A percentile compares a stretch with the other conserved stretches of the same genome.
Evolutionary conservation across 306 rosid genomes (phyloP).

Genomic region (Corylus avellana): DNA sequence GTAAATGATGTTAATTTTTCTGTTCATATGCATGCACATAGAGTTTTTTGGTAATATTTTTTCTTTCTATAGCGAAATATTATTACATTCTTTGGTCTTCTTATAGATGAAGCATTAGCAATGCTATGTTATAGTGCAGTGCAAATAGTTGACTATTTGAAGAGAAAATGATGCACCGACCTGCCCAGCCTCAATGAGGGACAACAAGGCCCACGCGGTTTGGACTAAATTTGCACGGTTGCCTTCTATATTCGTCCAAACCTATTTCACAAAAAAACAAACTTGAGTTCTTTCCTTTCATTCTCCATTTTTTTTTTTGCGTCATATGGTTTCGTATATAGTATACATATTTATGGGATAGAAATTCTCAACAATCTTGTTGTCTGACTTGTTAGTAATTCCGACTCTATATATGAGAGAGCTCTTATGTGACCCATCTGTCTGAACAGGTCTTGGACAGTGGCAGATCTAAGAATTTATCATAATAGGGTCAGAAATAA

Average conservation of each 20-base stretch:
- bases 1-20: neutral
- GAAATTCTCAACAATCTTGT: too few species aligned
- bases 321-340: neutral
- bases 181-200: slow-evolving; percentile 77
- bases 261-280: slow-evolving; percentile 33
- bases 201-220: slow-evolving; percentile 70
- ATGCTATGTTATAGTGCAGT: too few species aligned
- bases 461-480: too few species aligned
- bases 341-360: too few species aligned
- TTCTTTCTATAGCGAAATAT: neutral
- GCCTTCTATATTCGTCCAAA: slow-evolving; percentile 59
- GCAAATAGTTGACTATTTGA: neutral
- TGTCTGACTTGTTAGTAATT: too few species aligned
- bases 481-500: too few species aligned
- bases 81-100: neutral
- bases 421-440: too few species aligned
- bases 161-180: slow-evolving; percentile 29
- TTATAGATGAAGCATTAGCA: too few species aligned
- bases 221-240: slow-evolving; percentile 61
- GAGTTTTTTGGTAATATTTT: neutral
- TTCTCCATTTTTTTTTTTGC: neutral
- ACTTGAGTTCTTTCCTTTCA: neutral
- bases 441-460: too few species aligned
- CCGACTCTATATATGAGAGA: too few species aligned
- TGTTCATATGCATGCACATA: neutral